Evolutionary conservation across 805 yeast genomes (phyloP).

Genomic region (Metschnikowia bowlesiae): DNA sequence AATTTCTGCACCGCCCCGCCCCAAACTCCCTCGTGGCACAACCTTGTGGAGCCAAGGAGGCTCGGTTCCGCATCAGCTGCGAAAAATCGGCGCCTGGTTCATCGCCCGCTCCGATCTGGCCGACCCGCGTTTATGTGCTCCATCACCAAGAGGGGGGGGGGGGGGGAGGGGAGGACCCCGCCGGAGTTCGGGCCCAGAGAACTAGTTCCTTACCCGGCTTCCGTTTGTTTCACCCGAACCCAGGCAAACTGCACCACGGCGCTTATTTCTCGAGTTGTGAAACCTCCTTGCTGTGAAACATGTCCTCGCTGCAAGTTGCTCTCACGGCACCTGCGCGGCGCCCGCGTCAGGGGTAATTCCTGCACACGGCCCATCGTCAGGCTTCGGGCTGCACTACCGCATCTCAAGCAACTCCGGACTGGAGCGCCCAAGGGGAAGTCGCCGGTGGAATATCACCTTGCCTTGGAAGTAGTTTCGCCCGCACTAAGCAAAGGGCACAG

Average conservation of each 20-base stretch:
- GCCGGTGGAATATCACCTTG: too few species aligned
- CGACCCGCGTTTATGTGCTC: conserved; percentile 13
- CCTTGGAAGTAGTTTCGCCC: too few species aligned
- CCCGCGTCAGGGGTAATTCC: neutral
- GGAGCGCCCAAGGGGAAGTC: too few species aligned
- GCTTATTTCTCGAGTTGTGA: neutral
- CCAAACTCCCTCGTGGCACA: too few species aligned
- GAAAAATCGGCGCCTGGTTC: neutral
- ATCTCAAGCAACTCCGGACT: neutral
- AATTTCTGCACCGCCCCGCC: neutral
- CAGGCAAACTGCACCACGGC: too few species aligned
- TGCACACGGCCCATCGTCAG: neutral
- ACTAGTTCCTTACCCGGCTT: neutral
- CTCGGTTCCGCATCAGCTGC: too few species aligned
- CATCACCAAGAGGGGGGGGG: too few species aligned
- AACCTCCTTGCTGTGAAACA: neutral
- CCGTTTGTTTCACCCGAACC: neutral
- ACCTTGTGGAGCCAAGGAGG: too few species aligned
- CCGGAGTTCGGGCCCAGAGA: conserved; percentile 11
- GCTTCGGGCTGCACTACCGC: neutral
- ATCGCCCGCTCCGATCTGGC: conserved; percentile 21
- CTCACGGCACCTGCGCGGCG: neutral
- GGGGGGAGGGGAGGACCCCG: too few species aligned
- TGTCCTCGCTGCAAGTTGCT: neutral
- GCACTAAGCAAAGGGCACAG: too few species aligned